Evolutionary conservation across 2,329 filamentous ascomycete genomes (phyloP), one percentile per base, ranked within the genome.

Genomic region (Catunica adiposa): DNA sequence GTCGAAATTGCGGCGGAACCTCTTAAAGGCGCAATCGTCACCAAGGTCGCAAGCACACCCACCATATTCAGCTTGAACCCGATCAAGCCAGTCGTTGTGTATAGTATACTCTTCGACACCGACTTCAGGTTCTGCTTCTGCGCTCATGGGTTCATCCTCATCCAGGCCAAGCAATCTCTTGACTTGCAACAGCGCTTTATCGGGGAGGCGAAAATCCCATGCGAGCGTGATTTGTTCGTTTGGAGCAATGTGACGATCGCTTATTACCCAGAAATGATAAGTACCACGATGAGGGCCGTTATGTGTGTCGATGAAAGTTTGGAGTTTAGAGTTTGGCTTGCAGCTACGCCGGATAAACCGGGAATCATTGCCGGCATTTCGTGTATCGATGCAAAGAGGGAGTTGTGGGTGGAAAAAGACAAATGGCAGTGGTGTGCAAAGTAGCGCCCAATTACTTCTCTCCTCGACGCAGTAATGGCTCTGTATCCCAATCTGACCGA

Each of bases 281-380:
- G 81, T 82, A 2, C 40, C 20, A 7, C 20, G 11, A 22, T 17
- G 7, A 22, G 40, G n/a, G 2, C 15, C 20, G 11, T 11, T n/a
- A 22, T 22, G 40, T 50, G 81, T 82, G 1, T 86, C 86, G 51
- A 96, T 78, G 61, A 89, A 86, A 0, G 89, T 94, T 65, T 92
- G 89, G 62, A 97, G 73, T 31, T 79, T 77, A n/a, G 92, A 80
- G 64, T 97, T 98, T 1, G 92, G 87, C 59, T 79, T 81, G 70
- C 92, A 98, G 63, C 92, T 97, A 61, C 90, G 80, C 56, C 92
- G 81, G n/a, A 94, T 82, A 65, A 92, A 96, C 47, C 92, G 85
- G 57, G 92, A 82, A 37, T 81, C 72, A 3, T 87, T 95, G 22
- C 90, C 92, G 70, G 94, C 88, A 65, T 79, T 80, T 58, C 92